Base-by-base conservation (phyloP, 352 stramenopile species). In the Bremia lactucae region DNA sequence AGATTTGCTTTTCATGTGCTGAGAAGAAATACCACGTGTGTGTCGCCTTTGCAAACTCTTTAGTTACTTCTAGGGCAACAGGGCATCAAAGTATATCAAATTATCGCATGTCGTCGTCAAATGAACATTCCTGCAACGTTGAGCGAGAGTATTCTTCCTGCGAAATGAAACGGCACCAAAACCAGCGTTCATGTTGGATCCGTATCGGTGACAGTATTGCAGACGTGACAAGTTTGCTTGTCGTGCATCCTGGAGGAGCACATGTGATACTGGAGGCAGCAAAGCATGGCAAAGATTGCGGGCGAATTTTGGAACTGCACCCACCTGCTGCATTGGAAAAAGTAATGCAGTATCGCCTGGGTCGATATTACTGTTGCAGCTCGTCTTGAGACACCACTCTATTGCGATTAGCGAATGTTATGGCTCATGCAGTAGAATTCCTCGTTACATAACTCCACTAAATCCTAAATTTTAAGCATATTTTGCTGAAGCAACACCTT, bases 171-270 rank as follows among this genome's bases (percentile, higher is more conserved):
- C 72, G 81, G 14, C 90, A 97, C 46, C 75, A 81, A 44, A 78
- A 49, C 6, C 46, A 63, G 18, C 65, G 69, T 1, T 96, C 87
- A 10, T 94, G 84, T 45, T 97, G 92, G 92, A 73, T 97, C 33
- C 54, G 96, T 8, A 71, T 85, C 7, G 75, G 83, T n/a, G 68
- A 76, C 26, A 62, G 67, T 36, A 79, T 97, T 15, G 97, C 94
- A 49, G 87, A 97, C 59, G 86, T 91, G 15, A 97, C 89, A 1
- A 65, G 83, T 18, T 80, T 96, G 48, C 70, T 97, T 18, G 52
- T 59, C 6, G 70, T 73, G 0, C 89, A 97, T 58, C 87, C 89
- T 7, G 91, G 87, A 3, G 91, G 89, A 0, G 76, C 72, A 37
- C 55, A 79, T 28, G 61, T 74, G 15, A 47, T 87, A 13, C 55